phyloP scores from a whole-genome alignment of 1,284 basidiomycete species.

The Melanopsichium pennsylvanicum region DNA sequence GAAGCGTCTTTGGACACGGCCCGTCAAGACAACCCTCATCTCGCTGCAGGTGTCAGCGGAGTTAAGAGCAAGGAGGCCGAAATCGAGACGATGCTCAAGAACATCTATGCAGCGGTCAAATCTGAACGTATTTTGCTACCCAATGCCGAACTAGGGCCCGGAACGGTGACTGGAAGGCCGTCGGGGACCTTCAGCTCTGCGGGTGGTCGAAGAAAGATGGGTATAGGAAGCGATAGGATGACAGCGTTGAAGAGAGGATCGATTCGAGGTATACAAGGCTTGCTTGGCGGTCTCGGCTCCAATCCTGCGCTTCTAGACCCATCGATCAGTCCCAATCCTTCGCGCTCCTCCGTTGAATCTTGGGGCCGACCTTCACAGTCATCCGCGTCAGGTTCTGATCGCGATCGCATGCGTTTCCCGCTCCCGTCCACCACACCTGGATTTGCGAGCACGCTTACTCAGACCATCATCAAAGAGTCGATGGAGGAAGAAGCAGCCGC shows the following conservation, averaged over 20 bases:
- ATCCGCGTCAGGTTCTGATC: constrained; percentile 3
- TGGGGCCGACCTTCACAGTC: constrained; percentile 30
- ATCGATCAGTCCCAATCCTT: constrained; percentile 27
- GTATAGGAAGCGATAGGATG: constrained; percentile 69
- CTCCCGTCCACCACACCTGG: constrained; percentile 72
- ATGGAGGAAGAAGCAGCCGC: constrained; percentile 80
- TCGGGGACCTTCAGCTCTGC: constrained; percentile 15
- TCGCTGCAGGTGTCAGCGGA: constrained; percentile 13
- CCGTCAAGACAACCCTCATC: constrained; percentile 6
- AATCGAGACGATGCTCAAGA: constrained; percentile 69
- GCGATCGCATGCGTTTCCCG: constrained; percentile 11
- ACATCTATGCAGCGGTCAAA: constrained; percentile 92
- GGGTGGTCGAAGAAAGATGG: constrained; percentile 20
- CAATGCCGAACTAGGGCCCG: constrained; percentile 26
- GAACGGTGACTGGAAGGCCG: constrained; percentile 9
- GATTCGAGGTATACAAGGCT: constrained; percentile 82
- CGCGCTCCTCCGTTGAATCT: constrained; percentile 38
- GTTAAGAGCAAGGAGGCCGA: constrained; percentile 26
- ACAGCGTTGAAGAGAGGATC: constrained; percentile 85
- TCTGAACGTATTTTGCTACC: constrained; percentile 89
- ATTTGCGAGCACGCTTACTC: constrained; percentile 92
- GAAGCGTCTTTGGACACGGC: constrained; percentile 16
- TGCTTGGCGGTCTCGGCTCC: constrained; percentile 69
- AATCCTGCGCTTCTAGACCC: constrained; percentile 3
- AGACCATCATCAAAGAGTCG: constrained; percentile 92